These are phyloP conservation scores for Ogataea polymorpha DNA, from an alignment of 805 yeast species.

Conservation along the genomic window DNA sequence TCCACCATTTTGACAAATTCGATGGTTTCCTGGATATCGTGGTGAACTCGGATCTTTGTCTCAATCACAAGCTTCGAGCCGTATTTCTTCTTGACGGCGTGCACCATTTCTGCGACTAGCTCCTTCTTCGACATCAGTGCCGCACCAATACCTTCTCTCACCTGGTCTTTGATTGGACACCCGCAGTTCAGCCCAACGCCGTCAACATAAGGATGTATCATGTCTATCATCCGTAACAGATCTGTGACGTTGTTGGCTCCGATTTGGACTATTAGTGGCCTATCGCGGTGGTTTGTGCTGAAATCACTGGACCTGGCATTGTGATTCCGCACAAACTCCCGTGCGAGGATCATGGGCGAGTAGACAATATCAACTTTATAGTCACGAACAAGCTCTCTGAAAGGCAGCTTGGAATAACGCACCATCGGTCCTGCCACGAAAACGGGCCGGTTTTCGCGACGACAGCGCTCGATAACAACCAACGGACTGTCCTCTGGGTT, in stretches of 20 bases:
- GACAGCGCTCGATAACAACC: conserved; percentile 46
- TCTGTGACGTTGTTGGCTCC: conserved; percentile 87
- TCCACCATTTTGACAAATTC: conserved; percentile 72
- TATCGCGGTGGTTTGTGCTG: conserved; percentile 68
- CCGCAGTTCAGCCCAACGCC: conserved; percentile 97
- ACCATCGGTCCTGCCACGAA: conserved; percentile 94
- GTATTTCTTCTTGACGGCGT: conserved; percentile 71
- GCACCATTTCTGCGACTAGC: conserved; percentile 77
- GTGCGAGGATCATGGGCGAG: conserved; percentile 93
- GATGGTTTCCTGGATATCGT: conserved; percentile 68
- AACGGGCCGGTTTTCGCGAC: conserved; percentile 50
- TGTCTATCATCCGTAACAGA: conserved; percentile 73
- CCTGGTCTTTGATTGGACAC: conserved; percentile 94
- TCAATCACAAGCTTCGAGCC: conserved; percentile 76
- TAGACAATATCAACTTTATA: conserved; percentile 80
- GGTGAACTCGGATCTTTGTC: conserved; percentile 87
- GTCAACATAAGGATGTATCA: conserved; percentile 89
- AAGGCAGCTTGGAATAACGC: conserved; percentile 89
- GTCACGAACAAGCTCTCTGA: conserved; percentile 73
- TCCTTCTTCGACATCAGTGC: conserved; percentile 86
- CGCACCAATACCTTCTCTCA: conserved; percentile 94
- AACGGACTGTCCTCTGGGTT: conserved; percentile 51
- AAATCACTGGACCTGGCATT: conserved; percentile 83
- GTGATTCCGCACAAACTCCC: conserved; percentile 86
- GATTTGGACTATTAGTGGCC: conserved; percentile 80